Base-by-base conservation (phyloP, 2,329 filamentous ascomycete species). In the Trichophyton verrucosum region DNA sequence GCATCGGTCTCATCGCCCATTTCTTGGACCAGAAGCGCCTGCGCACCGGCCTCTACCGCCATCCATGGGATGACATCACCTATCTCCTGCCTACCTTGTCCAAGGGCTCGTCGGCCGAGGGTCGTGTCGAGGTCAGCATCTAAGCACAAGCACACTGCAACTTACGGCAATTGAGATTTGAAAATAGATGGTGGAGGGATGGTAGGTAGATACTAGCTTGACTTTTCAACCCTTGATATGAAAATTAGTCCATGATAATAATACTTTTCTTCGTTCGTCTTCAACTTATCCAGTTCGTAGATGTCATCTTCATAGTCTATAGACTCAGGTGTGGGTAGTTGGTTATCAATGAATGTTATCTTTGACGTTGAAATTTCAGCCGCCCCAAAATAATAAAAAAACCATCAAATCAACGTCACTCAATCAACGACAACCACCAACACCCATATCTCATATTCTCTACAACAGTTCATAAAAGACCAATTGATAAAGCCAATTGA, bases 1-100 rank as follows among this genome's bases (percentile, higher is more conserved):
- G 85, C 77, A 99, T 99, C 73, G 94, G 94, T 89, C 83, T 99
- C 68, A 99, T 99, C 87, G 94, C 94, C 73, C 94, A 99, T 80
- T 97, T 92, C 84, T 86, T 99, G 71, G 94, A 99, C 81, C 94
- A 99, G 85, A 99, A 99, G 91, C 86, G 94, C 78, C 84, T 99
- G 77, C 88, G 92, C 72, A 99, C 94, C 72, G 94, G 94, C 76
- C 86, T 99, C 67, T 99, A 99, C 88, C 88, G 94, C 76, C 91
- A 96, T 85, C 94, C 94, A 74, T 97, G 94, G 94, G 94, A 96
- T 75, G 91, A 96, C 76, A 96, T 96, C 74, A 96, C 91, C 68
- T 95, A 96, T 80, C 84, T 96, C 69, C 86, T 96, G 69, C 91
- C 91, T 72, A 88, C 83, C 77, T 80, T 95, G 65, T 80, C 82